Evolutionary conservation across 108 stramenopile species (phyloP).

Genomic region (Fragilariopsis cylindrus): DNA sequence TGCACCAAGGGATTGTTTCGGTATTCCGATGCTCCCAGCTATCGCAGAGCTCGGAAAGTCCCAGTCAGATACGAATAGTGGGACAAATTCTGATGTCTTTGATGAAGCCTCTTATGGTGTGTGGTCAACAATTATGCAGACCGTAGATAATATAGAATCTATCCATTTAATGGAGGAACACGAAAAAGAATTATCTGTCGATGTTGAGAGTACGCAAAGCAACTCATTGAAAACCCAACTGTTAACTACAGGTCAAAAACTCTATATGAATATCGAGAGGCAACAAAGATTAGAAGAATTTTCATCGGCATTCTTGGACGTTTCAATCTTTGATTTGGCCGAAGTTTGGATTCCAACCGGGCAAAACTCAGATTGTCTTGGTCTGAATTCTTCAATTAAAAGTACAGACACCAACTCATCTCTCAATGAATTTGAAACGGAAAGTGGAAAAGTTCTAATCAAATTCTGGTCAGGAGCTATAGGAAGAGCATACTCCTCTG

Average conservation of each 20-base stretch:
- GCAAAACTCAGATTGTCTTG: constrained; percentile 38
- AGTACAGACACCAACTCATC: constrained; percentile 49
- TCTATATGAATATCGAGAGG: constrained; percentile 31
- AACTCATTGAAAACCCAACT: neutral
- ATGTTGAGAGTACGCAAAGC: neutral
- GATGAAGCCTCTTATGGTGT: constrained; percentile 89
- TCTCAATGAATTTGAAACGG: constrained; percentile 52
- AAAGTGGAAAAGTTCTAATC: constrained; percentile 51
- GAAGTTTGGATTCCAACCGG: constrained; percentile 86
- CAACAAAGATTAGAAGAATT: constrained; percentile 90
- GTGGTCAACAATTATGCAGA: constrained; percentile 88
- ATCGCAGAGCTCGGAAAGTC: constrained; percentile 36
- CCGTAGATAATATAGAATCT: constrained; percentile 21
- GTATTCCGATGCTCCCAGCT: constrained; percentile 81
- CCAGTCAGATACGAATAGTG: neutral
- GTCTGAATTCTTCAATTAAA: constrained; percentile 60
- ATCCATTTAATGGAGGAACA: constrained; percentile 22
- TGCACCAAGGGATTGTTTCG: constrained; percentile 80
- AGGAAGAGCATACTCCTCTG: constrained; percentile 77
- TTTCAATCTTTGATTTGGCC: constrained; percentile 94
- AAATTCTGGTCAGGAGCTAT: constrained; percentile 82
- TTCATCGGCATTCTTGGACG: constrained; percentile 85
- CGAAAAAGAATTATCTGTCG: constrained; percentile 28
- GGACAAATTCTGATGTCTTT: constrained; percentile 44
- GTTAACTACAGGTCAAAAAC: constrained; percentile 22